Conservation (phyloP, 306 rosid genomes). For the Hylodesmum podocarpum region DNA sequence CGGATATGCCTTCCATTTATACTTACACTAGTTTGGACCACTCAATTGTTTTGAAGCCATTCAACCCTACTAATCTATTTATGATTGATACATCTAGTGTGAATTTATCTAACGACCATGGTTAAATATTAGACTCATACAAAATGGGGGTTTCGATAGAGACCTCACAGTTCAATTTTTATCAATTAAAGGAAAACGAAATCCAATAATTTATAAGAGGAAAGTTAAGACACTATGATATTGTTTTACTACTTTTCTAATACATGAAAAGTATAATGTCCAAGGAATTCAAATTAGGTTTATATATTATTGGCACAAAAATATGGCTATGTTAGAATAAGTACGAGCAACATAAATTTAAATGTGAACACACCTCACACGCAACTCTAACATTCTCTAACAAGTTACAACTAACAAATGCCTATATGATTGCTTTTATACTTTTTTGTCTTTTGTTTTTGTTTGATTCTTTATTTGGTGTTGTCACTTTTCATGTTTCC, state of each 20-base stretch:
- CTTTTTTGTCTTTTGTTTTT: background rate
- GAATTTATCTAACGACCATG: background rate
- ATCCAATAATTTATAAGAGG: background rate
- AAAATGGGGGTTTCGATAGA: background rate
- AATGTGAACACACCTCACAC: background rate
- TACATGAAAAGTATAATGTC: background rate
- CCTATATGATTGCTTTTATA: background rate
- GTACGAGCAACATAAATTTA: no score
- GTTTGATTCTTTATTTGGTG: background rate
- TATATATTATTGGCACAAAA: background rate
- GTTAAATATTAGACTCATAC: background rate
- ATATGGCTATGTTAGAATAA: no score
- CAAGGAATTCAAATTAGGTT: background rate
- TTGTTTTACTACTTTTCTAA: background rate
- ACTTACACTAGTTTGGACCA: conserved; percentile 4
- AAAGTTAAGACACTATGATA: background rate
- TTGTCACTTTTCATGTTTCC: background rate
- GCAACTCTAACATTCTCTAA: no score
- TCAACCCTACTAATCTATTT: background rate
- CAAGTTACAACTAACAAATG: no score
- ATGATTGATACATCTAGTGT: background rate
- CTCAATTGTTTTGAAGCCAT: background rate
- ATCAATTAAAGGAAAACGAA: background rate
- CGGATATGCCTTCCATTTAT: background rate
- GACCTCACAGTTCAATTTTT: background rate